Percentiles rank a stretch among this genome's conserved stretches.
phyloP scores from a whole-genome alignment of 306 rosid genomes.

The Abrus precatorius region DNA sequence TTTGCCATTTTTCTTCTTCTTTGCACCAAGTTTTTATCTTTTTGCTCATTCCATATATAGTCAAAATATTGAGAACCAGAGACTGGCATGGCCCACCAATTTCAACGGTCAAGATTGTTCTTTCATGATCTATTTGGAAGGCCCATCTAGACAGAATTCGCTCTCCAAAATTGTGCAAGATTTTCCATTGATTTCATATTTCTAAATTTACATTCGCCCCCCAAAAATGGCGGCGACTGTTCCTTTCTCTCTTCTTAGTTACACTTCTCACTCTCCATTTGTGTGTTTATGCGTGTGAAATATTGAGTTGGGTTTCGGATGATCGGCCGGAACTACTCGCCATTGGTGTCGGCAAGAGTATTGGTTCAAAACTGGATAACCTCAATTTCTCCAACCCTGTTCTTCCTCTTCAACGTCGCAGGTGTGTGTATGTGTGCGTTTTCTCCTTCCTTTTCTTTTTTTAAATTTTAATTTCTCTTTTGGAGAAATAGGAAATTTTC shows the following conservation, averaged over 20 bases:
- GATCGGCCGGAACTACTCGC: slow-evolving; percentile 59
- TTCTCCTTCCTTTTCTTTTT: too few species aligned
- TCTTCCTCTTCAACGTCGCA: slow-evolving; percentile 57
- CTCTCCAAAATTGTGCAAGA: neutral
- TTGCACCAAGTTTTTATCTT: neutral
- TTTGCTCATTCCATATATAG: neutral
- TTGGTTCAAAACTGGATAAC: slow-evolving; percentile 55
- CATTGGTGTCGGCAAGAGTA: slow-evolving; percentile 59
- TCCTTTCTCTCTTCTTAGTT: slow-evolving; percentile 64
- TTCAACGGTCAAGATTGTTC: slow-evolving; percentile 54
- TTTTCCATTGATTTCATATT: slow-evolving; percentile 11
- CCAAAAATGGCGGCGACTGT: slow-evolving; percentile 66
- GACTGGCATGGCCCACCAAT: slow-evolving; percentile 46
- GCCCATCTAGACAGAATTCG: neutral
- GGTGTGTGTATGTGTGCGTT: slow-evolving; percentile 44
- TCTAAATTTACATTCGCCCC: neutral
- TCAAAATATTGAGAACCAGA: slow-evolving; percentile 16
- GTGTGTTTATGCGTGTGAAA: neutral
- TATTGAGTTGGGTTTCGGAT: slow-evolving; percentile 25
- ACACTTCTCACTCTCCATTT: neutral
- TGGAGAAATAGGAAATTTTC: neutral
- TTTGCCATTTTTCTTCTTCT: slow-evolving; percentile 66
- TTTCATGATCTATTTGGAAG: neutral
- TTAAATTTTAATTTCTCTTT: too few species aligned
- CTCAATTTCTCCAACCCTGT: slow-evolving; percentile 51